Percentiles rank a stretch among this genome's conserved stretches.
Evolutionary conservation across 148 eudicot species (phyloP).

Genomic region (Fagopyrum esculentum): DNA sequence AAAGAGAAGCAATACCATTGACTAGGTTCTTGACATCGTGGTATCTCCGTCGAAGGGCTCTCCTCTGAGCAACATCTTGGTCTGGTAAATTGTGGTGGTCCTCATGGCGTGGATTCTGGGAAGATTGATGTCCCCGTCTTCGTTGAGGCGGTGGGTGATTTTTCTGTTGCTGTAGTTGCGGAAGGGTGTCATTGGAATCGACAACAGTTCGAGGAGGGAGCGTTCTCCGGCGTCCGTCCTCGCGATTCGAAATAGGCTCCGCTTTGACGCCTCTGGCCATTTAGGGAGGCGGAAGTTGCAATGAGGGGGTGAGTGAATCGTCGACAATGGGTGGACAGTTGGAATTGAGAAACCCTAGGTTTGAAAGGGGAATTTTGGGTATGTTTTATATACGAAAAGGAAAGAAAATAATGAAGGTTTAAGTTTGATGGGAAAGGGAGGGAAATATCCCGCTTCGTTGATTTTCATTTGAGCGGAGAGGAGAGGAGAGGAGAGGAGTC

Average conservation of each 20-base stretch:
- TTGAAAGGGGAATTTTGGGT: not conserved
- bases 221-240: not conserved
- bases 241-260: not conserved
- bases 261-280: not conserved
- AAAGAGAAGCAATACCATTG: constrained; percentile 21
- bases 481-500: no score
- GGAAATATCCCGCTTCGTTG: not conserved
- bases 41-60: constrained; percentile 66
- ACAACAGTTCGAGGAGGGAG: not conserved
- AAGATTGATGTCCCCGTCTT: not conserved
- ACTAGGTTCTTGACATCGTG: constrained; percentile 64
- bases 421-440: not conserved
- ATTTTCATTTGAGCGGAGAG: no score
- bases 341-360: not conserved
- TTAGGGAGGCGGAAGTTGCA: not conserved
- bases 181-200: not conserved
- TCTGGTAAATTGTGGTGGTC: constrained; percentile 4
- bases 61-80: constrained; percentile 32
- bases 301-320: not conserved
- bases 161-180: not conserved
- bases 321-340: not conserved
- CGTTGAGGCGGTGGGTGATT: not conserved
- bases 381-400: not conserved
- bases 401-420: not conserved
- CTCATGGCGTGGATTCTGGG: not conserved